These are phyloP conservation scores for Musa troglodytarum DNA, from an alignment of 176 grass and related monocot species.

Conservation along the genomic window DNA sequence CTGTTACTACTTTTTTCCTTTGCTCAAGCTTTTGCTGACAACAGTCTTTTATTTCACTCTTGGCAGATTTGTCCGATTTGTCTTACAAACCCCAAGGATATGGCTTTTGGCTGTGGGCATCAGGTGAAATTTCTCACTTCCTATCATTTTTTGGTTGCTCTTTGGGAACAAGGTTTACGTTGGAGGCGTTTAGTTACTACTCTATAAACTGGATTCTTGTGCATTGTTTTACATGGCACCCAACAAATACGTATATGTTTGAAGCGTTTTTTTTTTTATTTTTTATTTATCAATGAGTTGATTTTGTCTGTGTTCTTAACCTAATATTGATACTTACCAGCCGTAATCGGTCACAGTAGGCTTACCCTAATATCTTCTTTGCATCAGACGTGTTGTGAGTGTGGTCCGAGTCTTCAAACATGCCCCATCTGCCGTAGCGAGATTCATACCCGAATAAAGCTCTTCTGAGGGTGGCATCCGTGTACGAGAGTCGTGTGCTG, in stretches of 20 bases:
- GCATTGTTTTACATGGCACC: background rate
- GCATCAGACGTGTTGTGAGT: background rate
- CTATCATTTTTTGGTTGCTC: background rate
- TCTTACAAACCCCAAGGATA: slow-evolving; percentile 7
- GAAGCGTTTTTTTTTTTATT: too few relatives aligned
- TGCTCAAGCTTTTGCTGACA: background rate
- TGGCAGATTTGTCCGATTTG: slow-evolving; percentile 13
- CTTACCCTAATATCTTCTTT: too few relatives aligned
- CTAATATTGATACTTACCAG: background rate
- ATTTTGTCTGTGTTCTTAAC: background rate
- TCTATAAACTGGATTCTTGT: background rate
- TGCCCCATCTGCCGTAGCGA: background rate
- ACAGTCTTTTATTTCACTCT: background rate
- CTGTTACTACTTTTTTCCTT: background rate
- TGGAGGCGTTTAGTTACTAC: background rate
- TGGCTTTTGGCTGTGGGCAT: slow-evolving; percentile 13
- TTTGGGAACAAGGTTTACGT: background rate
- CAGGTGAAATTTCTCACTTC: background rate
- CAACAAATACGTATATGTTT: background rate
- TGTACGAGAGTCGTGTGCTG: too few relatives aligned
- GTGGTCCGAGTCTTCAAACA: background rate
- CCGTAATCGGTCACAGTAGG: too few relatives aligned
- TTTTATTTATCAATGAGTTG: too few relatives aligned
- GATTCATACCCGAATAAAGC: background rate
- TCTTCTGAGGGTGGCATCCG: background rate